phyloP scores from a whole-genome alignment of 2,329 filamentous ascomycete species.

The Fusarium annulatum region DNA sequence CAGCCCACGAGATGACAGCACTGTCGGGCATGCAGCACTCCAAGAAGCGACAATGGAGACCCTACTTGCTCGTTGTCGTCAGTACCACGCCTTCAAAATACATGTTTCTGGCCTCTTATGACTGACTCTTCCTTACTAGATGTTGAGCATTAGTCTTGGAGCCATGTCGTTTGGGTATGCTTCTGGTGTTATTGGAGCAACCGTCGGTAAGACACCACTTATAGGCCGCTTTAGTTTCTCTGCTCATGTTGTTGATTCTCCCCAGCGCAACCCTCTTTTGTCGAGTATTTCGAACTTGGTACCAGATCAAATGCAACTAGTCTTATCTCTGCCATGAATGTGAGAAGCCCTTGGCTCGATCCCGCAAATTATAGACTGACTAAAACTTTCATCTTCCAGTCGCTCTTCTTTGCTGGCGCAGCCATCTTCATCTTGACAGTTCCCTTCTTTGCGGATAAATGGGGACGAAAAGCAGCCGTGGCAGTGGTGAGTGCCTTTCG shows the following conservation, averaged over 20 bases:
- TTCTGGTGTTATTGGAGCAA: background rate
- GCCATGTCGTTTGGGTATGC: background rate
- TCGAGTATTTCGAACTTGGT: background rate
- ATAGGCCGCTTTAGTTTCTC: fast-evolving
- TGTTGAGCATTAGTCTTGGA: background rate
- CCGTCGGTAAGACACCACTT: background rate
- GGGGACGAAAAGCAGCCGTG: background rate
- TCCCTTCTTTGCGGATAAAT: background rate
- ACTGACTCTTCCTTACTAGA: background rate
- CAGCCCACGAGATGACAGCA: background rate
- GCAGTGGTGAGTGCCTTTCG: background rate
- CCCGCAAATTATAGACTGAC: background rate
- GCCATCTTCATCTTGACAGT: background rate
- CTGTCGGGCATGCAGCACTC: background rate
- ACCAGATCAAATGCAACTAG: background rate
- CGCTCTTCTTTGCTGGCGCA: background rate
- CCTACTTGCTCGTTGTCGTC: background rate
- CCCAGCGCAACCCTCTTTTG: background rate
- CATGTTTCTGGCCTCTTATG: fast-evolving
- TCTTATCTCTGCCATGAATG: background rate
- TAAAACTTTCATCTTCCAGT: background rate
- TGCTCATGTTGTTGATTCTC: background rate
- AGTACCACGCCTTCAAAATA: background rate
- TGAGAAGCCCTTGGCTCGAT: background rate
- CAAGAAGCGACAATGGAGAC: background rate